phyloP scores from a whole-genome alignment of 208 protist species.

The Acanthamoeba divionensis region DNA sequence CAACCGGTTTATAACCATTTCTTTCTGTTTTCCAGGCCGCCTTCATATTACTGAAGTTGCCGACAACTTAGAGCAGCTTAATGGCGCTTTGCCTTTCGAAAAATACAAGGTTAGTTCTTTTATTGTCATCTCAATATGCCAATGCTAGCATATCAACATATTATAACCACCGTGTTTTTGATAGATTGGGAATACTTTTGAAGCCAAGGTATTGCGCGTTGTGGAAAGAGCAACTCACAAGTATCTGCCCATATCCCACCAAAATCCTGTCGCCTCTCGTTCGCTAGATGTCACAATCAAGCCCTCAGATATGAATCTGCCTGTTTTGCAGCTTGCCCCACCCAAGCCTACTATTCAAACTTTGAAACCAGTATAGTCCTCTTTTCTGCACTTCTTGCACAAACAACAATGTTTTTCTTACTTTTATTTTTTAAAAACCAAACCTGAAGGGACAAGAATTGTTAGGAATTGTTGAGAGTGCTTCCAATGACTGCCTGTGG shows the following conservation, averaged over 20 bases:
- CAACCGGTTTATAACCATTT: neutral
- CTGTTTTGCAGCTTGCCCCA: neutral
- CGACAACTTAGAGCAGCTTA: slow-evolving; percentile 23
- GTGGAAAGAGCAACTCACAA: slow-evolving; percentile 20
- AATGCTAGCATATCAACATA: no score
- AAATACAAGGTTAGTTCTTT: neutral
- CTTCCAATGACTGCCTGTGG: slow-evolving; percentile 25
- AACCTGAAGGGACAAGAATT: slow-evolving; percentile 47
- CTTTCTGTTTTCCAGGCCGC: neutral
- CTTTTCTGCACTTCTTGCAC: neutral
- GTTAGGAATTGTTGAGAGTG: slow-evolving; percentile 12
- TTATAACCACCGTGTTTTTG: no score
- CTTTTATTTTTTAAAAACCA: neutral
- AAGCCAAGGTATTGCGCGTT: slow-evolving; percentile 29
- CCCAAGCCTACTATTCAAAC: neutral
- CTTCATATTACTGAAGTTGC: slow-evolving; percentile 43
- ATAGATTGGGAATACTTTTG: slow-evolving; percentile 1
- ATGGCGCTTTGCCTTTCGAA: neutral
- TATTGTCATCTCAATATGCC: no score
- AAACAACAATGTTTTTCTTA: neutral
- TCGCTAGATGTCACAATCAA: slow-evolving; percentile 14
- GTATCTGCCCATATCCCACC: slow-evolving; percentile 45
- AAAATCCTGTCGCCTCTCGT: slow-evolving; percentile 14
- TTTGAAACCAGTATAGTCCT: neutral
- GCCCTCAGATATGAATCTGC: neutral